phyloP scores from a whole-genome alignment of 2,329 filamentous ascomycete genomes.

The Fusarium buxicola region DNA sequence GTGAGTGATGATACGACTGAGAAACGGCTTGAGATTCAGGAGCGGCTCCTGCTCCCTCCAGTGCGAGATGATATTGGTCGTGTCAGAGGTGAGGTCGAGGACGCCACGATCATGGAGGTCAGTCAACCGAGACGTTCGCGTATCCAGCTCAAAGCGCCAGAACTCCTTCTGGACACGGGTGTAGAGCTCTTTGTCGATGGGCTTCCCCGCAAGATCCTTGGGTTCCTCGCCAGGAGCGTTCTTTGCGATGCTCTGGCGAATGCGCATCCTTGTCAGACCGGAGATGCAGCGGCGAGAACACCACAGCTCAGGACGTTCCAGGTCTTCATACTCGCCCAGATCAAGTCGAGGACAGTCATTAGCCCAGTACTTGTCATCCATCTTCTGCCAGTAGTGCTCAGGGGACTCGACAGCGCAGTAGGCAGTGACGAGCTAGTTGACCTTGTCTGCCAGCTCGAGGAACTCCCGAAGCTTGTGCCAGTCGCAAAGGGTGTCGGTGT shows the following conservation, averaged over 20 bases:
- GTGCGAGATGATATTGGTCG: neutral
- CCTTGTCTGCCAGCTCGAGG: slow-evolving; percentile 12
- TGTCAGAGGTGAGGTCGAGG: neutral
- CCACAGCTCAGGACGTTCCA: neutral
- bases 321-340: neutral
- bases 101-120: neutral
- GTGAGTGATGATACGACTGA: too few species aligned
- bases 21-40: too few species aligned
- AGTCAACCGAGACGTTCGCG: neutral
- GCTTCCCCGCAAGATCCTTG: neutral
- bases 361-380: neutral
- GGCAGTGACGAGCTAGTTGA: neutral
- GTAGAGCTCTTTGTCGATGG: neutral
- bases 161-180: neutral
- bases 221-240: neutral
- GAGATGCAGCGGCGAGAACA: neutral
- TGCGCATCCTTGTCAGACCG: neutral
- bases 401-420: neutral
- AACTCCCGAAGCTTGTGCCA: slow-evolving; percentile 8
- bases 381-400: neutral
- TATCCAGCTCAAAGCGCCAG: neutral
- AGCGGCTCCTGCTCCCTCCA: too few species aligned
- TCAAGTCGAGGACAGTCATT: neutral
- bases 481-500: neutral
- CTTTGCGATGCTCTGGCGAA: neutral